A percentile compares a stretch with the other conserved stretches of the same genome.
Conservation (phyloP, 2,329 filamentous ascomycete species). For the Macroventuria anomochaeta region DNA sequence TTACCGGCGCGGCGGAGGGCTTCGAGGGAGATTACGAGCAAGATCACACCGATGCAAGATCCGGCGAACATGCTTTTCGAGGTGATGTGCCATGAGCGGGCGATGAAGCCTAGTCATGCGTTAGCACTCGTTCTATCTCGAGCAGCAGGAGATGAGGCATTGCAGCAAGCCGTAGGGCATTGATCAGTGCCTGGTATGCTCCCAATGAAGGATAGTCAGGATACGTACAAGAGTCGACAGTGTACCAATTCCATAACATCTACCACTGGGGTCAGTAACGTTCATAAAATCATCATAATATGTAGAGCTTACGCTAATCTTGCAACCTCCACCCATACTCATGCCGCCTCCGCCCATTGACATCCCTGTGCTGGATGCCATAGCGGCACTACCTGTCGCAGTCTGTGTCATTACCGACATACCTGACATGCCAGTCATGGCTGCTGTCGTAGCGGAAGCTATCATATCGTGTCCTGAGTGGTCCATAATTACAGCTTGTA, state of each 20-base stretch:
- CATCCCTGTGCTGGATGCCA: conserved; percentile 31
- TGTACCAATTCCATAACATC: conserved; percentile 85
- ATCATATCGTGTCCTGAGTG: conserved; percentile 16
- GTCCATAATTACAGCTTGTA: conserved; percentile 14
- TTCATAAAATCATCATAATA: too few species aligned
- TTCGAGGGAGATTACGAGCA: conserved; percentile 75
- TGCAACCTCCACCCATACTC: conserved; percentile 38
- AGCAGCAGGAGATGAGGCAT: neutral
- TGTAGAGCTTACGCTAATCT: conserved; percentile 36
- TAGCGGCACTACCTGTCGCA: conserved; percentile 27
- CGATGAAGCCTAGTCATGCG: conserved; percentile 62
- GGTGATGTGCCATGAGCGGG: conserved; percentile 72
- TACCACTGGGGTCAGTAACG: neutral
- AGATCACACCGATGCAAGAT: conserved; percentile 78
- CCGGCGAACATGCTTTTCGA: conserved; percentile 76
- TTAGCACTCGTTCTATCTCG: neutral
- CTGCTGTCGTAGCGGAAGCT: conserved; percentile 14
- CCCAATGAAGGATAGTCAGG: neutral
- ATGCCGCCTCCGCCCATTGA: conserved; percentile 23
- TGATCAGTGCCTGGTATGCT: neutral
- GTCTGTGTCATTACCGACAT: conserved; percentile 23
- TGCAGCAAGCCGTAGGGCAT: neutral
- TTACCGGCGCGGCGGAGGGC: conserved; percentile 72
- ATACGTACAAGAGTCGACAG: conserved; percentile 65
- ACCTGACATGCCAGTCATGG: conserved; percentile 19